These are phyloP conservation scores for Protea cynaroides DNA, from an alignment of 164 flowering plant genomes.

Conservation along the genomic window DNA sequence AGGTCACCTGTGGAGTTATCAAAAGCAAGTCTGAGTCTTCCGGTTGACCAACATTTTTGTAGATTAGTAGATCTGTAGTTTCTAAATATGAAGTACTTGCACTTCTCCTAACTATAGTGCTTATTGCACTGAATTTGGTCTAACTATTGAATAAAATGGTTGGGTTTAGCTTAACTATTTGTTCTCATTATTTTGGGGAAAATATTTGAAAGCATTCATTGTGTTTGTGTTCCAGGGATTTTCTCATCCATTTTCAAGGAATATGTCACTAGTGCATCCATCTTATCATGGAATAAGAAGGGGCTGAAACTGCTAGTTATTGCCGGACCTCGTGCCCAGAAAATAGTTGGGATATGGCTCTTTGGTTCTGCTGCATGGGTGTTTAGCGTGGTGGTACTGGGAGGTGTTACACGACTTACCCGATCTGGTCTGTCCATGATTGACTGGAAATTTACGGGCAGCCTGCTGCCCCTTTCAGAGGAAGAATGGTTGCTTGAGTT, in stretches of 20 bases:
- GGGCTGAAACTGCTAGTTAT: slow-evolving; percentile 64
- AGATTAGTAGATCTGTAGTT: not conserved
- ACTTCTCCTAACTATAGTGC: not conserved
- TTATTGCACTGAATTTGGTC: not conserved
- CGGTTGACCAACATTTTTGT: not conserved
- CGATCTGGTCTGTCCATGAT: slow-evolving; percentile 98
- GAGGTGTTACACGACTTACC: slow-evolving; percentile 87
- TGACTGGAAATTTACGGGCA: slow-evolving; percentile 94
- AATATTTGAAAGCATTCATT: not conserved
- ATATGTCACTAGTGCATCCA: slow-evolving; percentile 47
- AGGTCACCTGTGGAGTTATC: too few species aligned
- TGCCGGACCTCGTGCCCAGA: slow-evolving; percentile 81
- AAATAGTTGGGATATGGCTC: slow-evolving; percentile 84
- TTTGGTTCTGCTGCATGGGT: slow-evolving; percentile 98
- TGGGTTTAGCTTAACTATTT: not conserved
- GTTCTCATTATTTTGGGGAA: not conserved
- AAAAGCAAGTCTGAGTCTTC: not conserved
- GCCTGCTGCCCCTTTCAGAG: slow-evolving; percentile 77
- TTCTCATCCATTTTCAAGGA: slow-evolving; percentile 33
- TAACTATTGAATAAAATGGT: not conserved
- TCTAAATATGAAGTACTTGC: not conserved
- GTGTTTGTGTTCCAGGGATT: slow-evolving; percentile 32
- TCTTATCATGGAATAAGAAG: slow-evolving; percentile 31
- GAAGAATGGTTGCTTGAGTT: slow-evolving; percentile 82
- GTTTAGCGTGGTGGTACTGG: slow-evolving; percentile 92